A percentile compares a stretch with the other conserved stretches of the same genome.
These are phyloP conservation scores for Chlorella sp. DNA, from an alignment of 139 green algal species.

Conservation along the genomic window DNA sequence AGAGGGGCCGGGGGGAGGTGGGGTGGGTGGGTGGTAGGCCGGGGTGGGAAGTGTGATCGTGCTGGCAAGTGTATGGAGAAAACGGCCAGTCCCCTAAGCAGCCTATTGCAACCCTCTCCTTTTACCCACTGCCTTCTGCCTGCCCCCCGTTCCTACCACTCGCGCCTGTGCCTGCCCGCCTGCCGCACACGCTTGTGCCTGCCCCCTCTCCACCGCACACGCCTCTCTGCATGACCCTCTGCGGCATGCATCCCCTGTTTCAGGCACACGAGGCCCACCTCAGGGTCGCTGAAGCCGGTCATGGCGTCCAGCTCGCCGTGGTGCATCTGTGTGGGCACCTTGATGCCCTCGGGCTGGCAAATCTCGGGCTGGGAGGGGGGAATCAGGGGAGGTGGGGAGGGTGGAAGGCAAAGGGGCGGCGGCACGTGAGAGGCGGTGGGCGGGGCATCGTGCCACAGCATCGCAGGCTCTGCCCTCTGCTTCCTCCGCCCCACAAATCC, in stretches of 20 bases:
- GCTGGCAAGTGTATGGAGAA: neutral
- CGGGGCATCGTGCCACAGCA: too few species aligned
- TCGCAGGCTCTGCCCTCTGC: too few species aligned
- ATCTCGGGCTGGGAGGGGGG: slow-evolving; percentile 43
- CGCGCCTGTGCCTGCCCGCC: too few species aligned
- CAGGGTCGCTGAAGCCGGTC: slow-evolving; percentile 52
- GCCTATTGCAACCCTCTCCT: too few species aligned
- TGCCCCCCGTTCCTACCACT: too few species aligned
- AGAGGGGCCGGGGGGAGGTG: neutral
- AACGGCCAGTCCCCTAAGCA: neutral
- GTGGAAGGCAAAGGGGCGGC: neutral
- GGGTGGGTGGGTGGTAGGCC: neutral
- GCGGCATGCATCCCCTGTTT: too few species aligned
- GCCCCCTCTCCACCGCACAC: too few species aligned
- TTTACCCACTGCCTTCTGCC: too few species aligned
- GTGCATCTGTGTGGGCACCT: slow-evolving; percentile 53
- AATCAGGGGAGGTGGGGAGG: neutral
- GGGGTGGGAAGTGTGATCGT: neutral
- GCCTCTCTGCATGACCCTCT: too few species aligned
- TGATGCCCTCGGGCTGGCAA: slow-evolving; percentile 59
- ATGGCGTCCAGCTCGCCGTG: slow-evolving; percentile 56
- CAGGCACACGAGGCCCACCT: neutral
- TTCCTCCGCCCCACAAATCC: too few species aligned
- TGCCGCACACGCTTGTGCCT: too few species aligned
- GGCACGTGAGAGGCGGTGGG: too few species aligned